Conservation (phyloP, 306 rosid genomes). For the Calophaca sinica region DNA sequence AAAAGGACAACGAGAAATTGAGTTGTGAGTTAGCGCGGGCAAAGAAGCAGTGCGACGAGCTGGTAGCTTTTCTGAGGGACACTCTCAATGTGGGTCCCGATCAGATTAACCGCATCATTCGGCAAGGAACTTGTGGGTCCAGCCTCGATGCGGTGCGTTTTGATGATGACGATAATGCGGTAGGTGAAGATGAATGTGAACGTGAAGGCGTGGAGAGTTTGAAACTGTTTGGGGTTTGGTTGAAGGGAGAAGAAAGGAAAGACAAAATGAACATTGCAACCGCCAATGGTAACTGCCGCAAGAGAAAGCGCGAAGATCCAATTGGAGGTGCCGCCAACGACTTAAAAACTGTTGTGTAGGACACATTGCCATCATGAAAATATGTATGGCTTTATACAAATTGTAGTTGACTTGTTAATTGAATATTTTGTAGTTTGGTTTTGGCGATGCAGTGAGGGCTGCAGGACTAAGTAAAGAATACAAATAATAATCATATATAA, state of each 20-base stretch:
- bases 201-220: constrained; percentile 43
- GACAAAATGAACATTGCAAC: constrained; percentile 30
- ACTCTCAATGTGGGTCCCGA: constrained; percentile 66
- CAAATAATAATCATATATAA: constrained; percentile 1
- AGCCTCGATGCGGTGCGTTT: constrained; percentile 44
- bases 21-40: constrained; percentile 63
- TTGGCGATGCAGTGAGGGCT: background rate
- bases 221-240: constrained; percentile 93
- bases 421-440: constrained; percentile 13
- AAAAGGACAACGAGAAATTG: constrained; percentile 69
- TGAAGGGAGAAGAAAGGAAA: constrained; percentile 45
- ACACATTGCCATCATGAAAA: constrained; percentile 6
- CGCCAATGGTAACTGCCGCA: constrained; percentile 30
- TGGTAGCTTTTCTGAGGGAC: constrained; percentile 60
- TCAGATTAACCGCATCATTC: constrained; percentile 61
- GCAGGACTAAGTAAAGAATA: background rate
- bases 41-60: constrained; percentile 72
- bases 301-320: constrained; percentile 57
- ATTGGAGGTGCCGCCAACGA: constrained; percentile 32
- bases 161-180: constrained; percentile 38
- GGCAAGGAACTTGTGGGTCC: constrained; percentile 62
- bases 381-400: constrained; percentile 20
- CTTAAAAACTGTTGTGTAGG: constrained; percentile 49
- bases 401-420: background rate
- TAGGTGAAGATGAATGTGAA: constrained; percentile 35